Evolutionary conservation across 1,284 basidiomycete species (phyloP), one percentile per base, ranked within the genome.

Genomic region (Trametes hirsuta): DNA sequence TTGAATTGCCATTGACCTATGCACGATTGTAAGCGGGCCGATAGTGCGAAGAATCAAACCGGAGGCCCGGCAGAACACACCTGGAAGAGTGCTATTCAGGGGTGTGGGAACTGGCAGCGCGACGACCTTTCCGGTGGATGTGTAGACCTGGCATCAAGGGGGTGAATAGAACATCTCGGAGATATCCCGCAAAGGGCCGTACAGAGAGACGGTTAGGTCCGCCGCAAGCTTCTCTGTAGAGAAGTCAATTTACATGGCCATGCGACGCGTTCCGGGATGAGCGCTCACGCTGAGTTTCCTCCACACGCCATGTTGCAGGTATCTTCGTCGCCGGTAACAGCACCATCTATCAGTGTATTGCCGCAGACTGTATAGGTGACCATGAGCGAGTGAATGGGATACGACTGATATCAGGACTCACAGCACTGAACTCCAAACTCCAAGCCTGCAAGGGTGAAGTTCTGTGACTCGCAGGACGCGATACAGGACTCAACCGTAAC

Each of bases 231-330:
- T 90, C 79, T 24, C 86, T 90, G 65, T 47, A 49, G 56, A 40
- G 47, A 48, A 21, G 30, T 52, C 45, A 67, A 58, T 10, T 15
- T 47, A 44, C 44, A 53, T 40, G 47, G 48, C 37, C 37, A 30
- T 35, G 36, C 14, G 49, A 47, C 30, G 49, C 34, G 59, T 52
- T 37, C 12, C 18, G 18, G 18, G 10, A 58, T 11, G 74, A 84
- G 67, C 64, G 74, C 84, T 68, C 64, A 89, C 88, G 81, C 78
- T n/a, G 83, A 42, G 62, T 84, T 85, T 12, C 86, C 90, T 30
- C 80, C 81, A 62, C 90, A 92, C 3, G 76, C 80, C 85, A 87
- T 88, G 69, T 82, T 82, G 66, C 90, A 93, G 50, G 81, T 80
- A 22, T 77, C 71, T 0, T 81, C 81, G 0, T 73, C 62, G 1